These are phyloP conservation scores for Malassezia vespertilionis DNA, from an alignment of 1,284 basidiomycete genomes.

Conservation along the genomic window DNA sequence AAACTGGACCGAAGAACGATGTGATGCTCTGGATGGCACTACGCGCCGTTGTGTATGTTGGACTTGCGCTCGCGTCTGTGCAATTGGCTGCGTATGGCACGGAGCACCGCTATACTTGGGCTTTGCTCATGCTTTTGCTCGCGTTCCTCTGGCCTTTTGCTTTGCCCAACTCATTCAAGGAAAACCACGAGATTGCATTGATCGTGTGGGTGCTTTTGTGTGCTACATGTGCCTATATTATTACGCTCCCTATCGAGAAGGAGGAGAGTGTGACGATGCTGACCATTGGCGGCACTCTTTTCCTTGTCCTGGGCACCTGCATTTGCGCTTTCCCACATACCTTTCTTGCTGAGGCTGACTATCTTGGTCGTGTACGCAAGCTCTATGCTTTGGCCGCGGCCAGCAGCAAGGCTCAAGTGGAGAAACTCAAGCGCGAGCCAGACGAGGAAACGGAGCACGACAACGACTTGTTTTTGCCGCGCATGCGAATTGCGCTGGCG, in stretches of 20 bases:
- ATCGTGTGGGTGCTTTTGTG: conserved; percentile 55
- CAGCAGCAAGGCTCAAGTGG: background rate
- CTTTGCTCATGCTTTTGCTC: conserved; percentile 57
- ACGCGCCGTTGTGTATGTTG: conserved; percentile 1
- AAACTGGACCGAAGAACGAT: background rate
- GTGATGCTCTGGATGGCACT: background rate
- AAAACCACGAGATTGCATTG: conserved; percentile 41
- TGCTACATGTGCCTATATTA: conserved; percentile 58
- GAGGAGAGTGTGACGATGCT: conserved; percentile 53
- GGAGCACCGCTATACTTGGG: conserved; percentile 59
- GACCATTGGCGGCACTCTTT: conserved; percentile 20
- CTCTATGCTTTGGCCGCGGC: conserved; percentile 4
- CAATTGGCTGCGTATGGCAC: conserved; percentile 63
- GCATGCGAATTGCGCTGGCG: conserved; percentile 22
- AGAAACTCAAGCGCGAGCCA: background rate
- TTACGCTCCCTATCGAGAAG: conserved; percentile 63
- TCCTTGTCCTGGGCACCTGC: conserved; percentile 17
- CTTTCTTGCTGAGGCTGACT: conserved; percentile 17
- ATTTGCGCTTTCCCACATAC: conserved; percentile 1
- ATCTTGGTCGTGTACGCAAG: conserved; percentile 3
- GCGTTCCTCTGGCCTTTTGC: conserved; percentile 56
- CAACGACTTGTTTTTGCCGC: conserved; percentile 13
- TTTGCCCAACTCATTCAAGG: conserved; percentile 23
- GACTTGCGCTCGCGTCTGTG: conserved; percentile 18
- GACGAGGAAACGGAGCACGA: conserved; percentile 4